A percentile compares a stretch with the other conserved stretches of the same genome.
Conservation (phyloP, 768 basidiomycete species). For the Tricholoma terreum region DNA sequence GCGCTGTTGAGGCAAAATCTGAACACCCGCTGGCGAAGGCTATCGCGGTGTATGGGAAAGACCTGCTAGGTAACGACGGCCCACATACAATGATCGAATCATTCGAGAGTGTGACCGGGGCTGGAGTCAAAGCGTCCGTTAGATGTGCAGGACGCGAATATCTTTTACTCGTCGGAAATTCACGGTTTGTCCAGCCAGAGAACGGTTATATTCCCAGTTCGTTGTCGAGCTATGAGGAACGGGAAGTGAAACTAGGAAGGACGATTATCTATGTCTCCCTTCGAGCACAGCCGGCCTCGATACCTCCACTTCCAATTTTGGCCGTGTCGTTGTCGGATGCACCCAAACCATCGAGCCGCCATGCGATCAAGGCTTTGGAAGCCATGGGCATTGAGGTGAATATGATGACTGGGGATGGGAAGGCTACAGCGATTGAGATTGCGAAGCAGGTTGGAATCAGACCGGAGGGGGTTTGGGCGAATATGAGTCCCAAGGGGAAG, state of each 20-base stretch:
- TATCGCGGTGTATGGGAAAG: conserved; percentile 78
- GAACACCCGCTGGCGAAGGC: conserved; percentile 97
- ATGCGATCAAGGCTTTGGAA: conserved; percentile 78
- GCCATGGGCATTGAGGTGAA: conserved; percentile 90
- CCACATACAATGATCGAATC: conserved; percentile 57
- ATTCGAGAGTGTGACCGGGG: conserved; percentile 89
- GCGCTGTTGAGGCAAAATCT: conserved; percentile 84
- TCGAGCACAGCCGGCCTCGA: conserved; percentile 31
- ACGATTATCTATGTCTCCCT: conserved; percentile 89
- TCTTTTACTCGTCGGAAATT: conserved; percentile 73
- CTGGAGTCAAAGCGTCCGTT: conserved; percentile 77
- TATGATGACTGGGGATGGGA: conserved; percentile 93
- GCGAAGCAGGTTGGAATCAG: conserved; percentile 88
- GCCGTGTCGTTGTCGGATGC: conserved; percentile 85
- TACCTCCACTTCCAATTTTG: conserved; percentile 59
- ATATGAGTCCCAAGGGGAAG: conserved; percentile 95
- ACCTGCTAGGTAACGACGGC: conserved; percentile 44
- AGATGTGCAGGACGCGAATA: conserved; percentile 48
- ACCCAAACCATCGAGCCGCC: conserved; percentile 79
- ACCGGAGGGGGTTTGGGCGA: conserved; percentile 81
- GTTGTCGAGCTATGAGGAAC: conserved; percentile 61
- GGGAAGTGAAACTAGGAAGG: conserved; percentile 70
- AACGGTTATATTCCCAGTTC: conserved; percentile 53
- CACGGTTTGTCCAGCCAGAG: conserved; percentile 61
- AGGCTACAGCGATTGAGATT: conserved; percentile 80